Base-by-base conservation (phyloP, 495 filamentous ascomycete species). In the Penicillium coffeae region DNA sequence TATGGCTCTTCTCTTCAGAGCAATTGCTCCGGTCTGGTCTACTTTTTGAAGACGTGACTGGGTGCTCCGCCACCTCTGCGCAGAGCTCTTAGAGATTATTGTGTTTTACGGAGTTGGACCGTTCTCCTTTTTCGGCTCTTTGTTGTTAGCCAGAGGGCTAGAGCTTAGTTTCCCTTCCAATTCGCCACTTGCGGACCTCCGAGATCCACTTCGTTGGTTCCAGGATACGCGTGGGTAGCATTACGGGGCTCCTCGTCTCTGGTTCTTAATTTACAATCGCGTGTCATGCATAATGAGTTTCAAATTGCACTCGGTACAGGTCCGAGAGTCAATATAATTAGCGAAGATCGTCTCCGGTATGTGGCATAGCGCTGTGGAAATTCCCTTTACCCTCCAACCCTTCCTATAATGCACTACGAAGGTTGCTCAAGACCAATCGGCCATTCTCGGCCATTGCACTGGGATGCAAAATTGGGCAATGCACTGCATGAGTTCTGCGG, bases 401-500 rank as follows among this genome's bases (percentile, higher is more conserved):
- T n/a, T n/a, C n/a, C n/a, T n/a, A n/a, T n/a, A n/a, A n/a, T n/a
- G n/a, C n/a, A n/a, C n/a, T n/a, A n/a, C n/a, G n/a, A n/a, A n/a
- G n/a, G n/a, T n/a, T n/a, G n/a, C n/a, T n/a, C n/a, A n/a, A n/a
- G n/a, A n/a, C n/a, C n/a, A n/a, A n/a, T n/a, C n/a, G n/a, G n/a
- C n/a, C n/a, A n/a, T n/a, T n/a, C n/a, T n/a, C n/a, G n/a, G n/a
- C n/a, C n/a, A n/a, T n/a, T n/a, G n/a, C n/a, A n/a, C n/a, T 30
- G 4, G 10, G 10, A 22, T 19, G 4, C 30, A 45, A 6, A 5
- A 14, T 45, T 2, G 1, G n/a, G n/a, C n/a, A n/a, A n/a, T n/a
- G n/a, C n/a, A n/a, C 42, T 54, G 55, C 55, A 54, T 27, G 27
- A 33, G n/a, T 42, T 25, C 40, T 54, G 51, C 43, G 37, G 48